Evolutionary conservation across 768 basidiomycete genomes (phyloP), one percentile per base, ranked within the genome.

Genomic region (Epithele typhae): DNA sequence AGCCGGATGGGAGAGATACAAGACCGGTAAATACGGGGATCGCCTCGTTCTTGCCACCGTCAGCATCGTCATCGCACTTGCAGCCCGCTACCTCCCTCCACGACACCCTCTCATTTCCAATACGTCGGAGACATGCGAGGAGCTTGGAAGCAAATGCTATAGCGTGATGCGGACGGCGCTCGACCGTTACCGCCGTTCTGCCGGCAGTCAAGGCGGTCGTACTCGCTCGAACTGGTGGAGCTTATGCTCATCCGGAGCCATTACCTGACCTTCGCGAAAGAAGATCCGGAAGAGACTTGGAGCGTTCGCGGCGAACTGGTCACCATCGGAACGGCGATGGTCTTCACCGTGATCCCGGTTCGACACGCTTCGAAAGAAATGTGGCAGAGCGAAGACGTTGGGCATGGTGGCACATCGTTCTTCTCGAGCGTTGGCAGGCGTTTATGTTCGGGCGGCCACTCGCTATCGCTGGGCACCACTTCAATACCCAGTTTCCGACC

Each of bases 331-430:
- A 84, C 80, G 54, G 89, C 88, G 11, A 82, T 92, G 81, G 90
- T 9, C 68, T 92, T 7, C 89, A 92, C 65, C 80, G 90, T 17
- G 90, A 92, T 65, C 89, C 89, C n/a, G 81, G 77, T 36, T 81
- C 82, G 60, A 88, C 81, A 75, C 75, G 76, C 51, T 82, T 88
- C 74, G 78, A 75, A 40, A 73, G 74, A 47, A 81, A 81, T 48
- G 67, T 81, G 9, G 82, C 86, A 27, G 89, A 91, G 62, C 75
- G 89, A 47, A 72, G 90, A 41, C 72, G 89, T 44, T 91, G 89
- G 89, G 86, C 87, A 6, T 92, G 89, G 89, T 92, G 89, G 89
- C 87, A 92, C 64, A 87, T 88, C 50, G 66, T 92, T 30, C 70
- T 88, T 43, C 72, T 90, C 25, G 89, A 91, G 68, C 73, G 87